phyloP scores from a whole-genome alignment of 257 asterid species.

The Jaltomata sinuosa region DNA sequence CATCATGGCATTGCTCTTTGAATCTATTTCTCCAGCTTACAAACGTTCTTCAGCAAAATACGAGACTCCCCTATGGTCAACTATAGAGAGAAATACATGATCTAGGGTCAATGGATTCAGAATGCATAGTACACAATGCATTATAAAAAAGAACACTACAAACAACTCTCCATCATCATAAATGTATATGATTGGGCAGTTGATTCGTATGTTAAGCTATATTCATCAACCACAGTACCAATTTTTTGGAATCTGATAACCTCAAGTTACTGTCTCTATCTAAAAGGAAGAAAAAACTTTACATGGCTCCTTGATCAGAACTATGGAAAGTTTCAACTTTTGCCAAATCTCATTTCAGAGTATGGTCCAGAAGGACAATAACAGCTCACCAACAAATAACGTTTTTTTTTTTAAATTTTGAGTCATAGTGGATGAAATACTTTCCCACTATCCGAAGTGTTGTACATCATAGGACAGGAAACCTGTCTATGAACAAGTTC shows the following conservation, averaged over 20 bases:
- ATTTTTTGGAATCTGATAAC: background rate
- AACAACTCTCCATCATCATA: background rate
- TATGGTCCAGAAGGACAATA: background rate
- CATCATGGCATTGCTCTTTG: constrained; percentile 16
- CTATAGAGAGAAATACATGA: background rate
- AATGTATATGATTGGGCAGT: background rate
- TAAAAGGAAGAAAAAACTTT: background rate
- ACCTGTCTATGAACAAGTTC: background rate
- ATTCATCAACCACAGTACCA: background rate
- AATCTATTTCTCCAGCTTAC: constrained; percentile 17
- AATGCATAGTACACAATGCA: background rate
- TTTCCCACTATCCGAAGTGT: background rate
- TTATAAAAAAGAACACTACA: background rate
- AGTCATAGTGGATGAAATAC: background rate
- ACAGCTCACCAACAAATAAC: background rate
- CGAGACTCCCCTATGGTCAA: background rate
- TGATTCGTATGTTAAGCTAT: background rate
- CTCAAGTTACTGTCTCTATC: background rate
- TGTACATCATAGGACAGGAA: background rate
- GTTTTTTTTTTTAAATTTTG: background rate
- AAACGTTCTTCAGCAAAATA: background rate
- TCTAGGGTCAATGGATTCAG: background rate
- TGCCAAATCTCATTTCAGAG: background rate
- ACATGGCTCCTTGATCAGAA: background rate
- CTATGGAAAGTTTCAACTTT: background rate